These are phyloP conservation scores for Tricharina praecox DNA, from an alignment of 495 filamentous ascomycete species.

Conservation along the genomic window DNA sequence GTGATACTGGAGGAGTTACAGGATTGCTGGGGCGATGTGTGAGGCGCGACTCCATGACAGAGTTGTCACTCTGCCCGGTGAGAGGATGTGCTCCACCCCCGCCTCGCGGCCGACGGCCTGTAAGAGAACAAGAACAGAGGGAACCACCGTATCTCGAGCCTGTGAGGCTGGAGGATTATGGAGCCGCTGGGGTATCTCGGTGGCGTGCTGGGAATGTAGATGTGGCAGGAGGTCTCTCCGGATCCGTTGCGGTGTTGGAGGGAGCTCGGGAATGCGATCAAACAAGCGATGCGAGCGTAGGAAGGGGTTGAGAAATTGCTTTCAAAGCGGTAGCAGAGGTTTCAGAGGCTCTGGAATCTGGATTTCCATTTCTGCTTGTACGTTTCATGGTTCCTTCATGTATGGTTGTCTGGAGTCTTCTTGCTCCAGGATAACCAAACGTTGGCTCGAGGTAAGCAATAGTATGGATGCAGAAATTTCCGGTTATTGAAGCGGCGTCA, in stretches of 20 bases:
- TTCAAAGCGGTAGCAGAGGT: too few relatives aligned
- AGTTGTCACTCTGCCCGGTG: slow-evolving; percentile 64
- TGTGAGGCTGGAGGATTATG: slow-evolving; percentile 52
- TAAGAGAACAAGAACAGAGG: slow-evolving; percentile 64
- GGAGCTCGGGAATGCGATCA: slow-evolving; percentile 5
- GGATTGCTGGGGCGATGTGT: slow-evolving; percentile 87
- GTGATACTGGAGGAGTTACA: slow-evolving; percentile 77
- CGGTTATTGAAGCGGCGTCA: too few relatives aligned
- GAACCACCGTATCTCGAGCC: slow-evolving; percentile 57
- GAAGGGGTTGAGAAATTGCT: too few relatives aligned
- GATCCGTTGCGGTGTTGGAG: slow-evolving; percentile 50
- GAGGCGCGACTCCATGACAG: slow-evolving; percentile 56
- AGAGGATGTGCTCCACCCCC: slow-evolving; percentile 60
- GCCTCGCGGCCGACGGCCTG: slow-evolving; percentile 47
- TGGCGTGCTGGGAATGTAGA: slow-evolving; percentile 72
- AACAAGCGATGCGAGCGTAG: slow-evolving; percentile 1
- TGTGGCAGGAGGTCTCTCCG: slow-evolving; percentile 60
- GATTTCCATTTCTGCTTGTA: too few relatives aligned
- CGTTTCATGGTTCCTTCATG: too few relatives aligned
- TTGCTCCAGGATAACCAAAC: too few relatives aligned
- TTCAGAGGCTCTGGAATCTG: too few relatives aligned
- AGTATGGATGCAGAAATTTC: too few relatives aligned
- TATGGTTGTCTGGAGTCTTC: too few relatives aligned
- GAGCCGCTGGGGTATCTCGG: slow-evolving; percentile 79
- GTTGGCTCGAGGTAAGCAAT: too few relatives aligned